Conservation (phyloP, 192 early-diverging fungal genomes). For the Ramicandelaber brevisporus region DNA sequence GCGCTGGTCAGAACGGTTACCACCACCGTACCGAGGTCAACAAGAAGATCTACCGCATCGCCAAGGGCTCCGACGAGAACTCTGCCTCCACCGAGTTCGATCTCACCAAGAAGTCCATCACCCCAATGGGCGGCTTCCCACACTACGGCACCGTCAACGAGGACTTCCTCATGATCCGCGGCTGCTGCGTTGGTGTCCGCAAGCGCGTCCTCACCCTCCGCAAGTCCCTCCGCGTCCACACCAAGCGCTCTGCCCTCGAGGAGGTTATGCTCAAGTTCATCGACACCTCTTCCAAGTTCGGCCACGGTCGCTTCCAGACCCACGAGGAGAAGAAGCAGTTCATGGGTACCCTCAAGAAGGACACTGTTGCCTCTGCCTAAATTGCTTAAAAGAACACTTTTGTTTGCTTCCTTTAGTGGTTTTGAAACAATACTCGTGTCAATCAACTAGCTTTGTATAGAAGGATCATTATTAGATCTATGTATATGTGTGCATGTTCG, state of each 20-base stretch:
- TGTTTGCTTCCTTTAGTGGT: no score
- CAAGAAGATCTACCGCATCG: slow-evolving; percentile 99
- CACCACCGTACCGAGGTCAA: slow-evolving; percentile 99
- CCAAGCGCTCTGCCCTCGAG: slow-evolving; percentile 88
- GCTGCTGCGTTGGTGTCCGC: slow-evolving; percentile 83
- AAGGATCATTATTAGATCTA: no score
- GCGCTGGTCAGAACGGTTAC: slow-evolving; percentile 99
- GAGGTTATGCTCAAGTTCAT: slow-evolving; percentile 96
- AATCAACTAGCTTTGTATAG: no score
- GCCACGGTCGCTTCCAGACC: slow-evolving; percentile 99
- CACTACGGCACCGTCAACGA: slow-evolving; percentile 97
- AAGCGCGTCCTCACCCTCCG: slow-evolving; percentile 94
- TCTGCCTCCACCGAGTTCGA: slow-evolving; percentile 92
- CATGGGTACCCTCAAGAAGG: slow-evolving; percentile 79
- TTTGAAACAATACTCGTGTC: no score
- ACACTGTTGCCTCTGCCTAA: slow-evolving; percentile 12
- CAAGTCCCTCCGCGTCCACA: slow-evolving; percentile 92
- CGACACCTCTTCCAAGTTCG: slow-evolving; percentile 97
- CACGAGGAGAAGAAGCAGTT: slow-evolving; percentile 81
- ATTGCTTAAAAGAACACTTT: no score
- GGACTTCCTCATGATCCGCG: slow-evolving; percentile 98
- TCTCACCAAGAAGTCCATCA: slow-evolving; percentile 84
- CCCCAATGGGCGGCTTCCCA: slow-evolving; percentile 97
- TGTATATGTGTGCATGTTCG: no score
- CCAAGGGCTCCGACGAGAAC: slow-evolving; percentile 53